Base-by-base conservation (phyloP, 495 filamentous ascomycete species). In the Podospora conica region DNA sequence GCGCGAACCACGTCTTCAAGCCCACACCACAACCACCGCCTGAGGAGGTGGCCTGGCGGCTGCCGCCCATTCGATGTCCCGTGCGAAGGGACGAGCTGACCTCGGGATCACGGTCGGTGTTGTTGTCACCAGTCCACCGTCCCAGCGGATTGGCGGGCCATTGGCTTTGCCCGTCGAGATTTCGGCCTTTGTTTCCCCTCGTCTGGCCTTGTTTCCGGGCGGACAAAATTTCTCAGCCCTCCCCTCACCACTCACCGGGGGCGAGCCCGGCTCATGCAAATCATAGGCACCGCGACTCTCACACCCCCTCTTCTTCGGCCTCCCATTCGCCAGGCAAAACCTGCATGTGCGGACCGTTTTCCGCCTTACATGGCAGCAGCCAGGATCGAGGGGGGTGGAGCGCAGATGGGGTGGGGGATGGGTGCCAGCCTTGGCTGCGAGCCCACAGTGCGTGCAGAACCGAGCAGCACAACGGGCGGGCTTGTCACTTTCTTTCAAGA, bases 261-360 rank as follows among this genome's bases (percentile, higher is more conserved):
- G 69, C 72, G 68, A 69, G 69, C 65, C 69, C 63, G 65, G 66
- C 65, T 71, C 64, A 76, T 76, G 74, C 74, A 76, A 73, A 76
- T 71, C 74, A 76, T 76, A 72, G 67, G 69, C 68, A 73, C 65
- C 65, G 65, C 68, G 57, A 65, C 59, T 68, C 55, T 68, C 65
- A 65, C 57, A 60, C 66, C 68, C 60, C 65, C 55, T 65, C 66
- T 63, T 55, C 61, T 68, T 64, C 29, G 67, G 33, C 48, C 60
- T 76, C 74, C 67, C 64, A 76, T 76, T 76, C 73, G 74, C 66
- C 69, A 64, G 65, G 57, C 20, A 59, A 53, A 29, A 65, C 60
- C 74, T 77, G 75, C 75, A 77, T 70, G 74, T 64, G 75, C 75
- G 75, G 75, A 77, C 75, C 75, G 75, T 77, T 77, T 75, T 77